A percentile compares a stretch with the other conserved stretches of the same genome.
Conservation (phyloP, 2,329 filamentous ascomycete species). For the Capronia coronata region DNA sequence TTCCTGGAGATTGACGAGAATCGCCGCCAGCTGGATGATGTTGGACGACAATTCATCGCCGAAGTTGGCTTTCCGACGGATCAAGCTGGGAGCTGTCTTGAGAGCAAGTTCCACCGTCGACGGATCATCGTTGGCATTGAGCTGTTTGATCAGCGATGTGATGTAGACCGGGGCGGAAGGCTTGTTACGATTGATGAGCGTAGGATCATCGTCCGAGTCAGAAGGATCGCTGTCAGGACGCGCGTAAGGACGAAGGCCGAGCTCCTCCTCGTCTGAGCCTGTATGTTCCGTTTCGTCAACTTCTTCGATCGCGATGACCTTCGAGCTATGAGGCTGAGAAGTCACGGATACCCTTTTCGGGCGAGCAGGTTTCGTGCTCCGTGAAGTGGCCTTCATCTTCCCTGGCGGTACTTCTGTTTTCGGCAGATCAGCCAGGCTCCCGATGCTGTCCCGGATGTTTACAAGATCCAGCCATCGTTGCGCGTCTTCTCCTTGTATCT, state of each 20-base stretch:
- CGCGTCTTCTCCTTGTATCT: conserved; percentile 66
- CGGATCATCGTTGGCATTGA: conserved; percentile 72
- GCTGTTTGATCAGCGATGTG: conserved; percentile 28
- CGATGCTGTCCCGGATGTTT: conserved; percentile 56
- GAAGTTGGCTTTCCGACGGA: conserved; percentile 80
- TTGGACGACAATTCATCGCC: conserved; percentile 84
- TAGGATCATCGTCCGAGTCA: conserved; percentile 90
- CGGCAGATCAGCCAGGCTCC: conserved; percentile 35
- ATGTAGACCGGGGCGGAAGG: conserved; percentile 68
- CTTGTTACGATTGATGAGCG: conserved; percentile 75
- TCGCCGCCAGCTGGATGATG: conserved; percentile 68
- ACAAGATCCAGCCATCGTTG: conserved; percentile 66
- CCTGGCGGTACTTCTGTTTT: conserved; percentile 21
- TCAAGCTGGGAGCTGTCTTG: conserved; percentile 67
- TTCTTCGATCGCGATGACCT: conserved; percentile 56
- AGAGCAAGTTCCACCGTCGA: conserved; percentile 78
- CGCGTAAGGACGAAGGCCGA: conserved; percentile 67
- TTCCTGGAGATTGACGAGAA: conserved; percentile 75
- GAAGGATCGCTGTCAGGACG: conserved; percentile 85
- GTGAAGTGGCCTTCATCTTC: conserved; percentile 11
- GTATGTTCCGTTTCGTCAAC: conserved; percentile 50
- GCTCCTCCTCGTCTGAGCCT: conserved; percentile 47
- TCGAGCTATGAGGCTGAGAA: conserved; percentile 32
- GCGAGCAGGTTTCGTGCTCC: neutral
- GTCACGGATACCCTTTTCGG: conserved; percentile 4